phyloP scores from a whole-genome alignment of 441 rosid genomes.

The Mallotus repandus region DNA sequence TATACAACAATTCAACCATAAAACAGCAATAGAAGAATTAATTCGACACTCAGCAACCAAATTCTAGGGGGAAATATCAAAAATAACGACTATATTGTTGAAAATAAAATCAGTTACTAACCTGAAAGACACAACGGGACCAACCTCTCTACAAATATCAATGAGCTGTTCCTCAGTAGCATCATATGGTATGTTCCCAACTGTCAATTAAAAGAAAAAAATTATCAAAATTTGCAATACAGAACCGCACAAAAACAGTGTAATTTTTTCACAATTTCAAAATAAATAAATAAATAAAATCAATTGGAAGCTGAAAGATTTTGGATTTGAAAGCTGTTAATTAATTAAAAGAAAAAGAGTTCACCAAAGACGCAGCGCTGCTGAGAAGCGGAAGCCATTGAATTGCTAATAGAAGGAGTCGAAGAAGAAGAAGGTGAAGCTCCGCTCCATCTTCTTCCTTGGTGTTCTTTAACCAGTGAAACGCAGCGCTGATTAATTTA shows the following conservation, averaged over 20 bases:
- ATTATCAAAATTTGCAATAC: no score
- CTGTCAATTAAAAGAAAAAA: constrained; percentile 31
- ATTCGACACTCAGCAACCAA: not conserved
- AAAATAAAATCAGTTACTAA: constrained; percentile 24
- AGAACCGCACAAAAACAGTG: no score
- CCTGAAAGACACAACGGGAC: constrained; percentile 99
- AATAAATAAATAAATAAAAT: not conserved
- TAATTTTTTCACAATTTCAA: not conserved
- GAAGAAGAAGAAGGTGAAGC: constrained; percentile 40
- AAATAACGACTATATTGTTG: not conserved
- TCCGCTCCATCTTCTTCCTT: constrained; percentile 18
- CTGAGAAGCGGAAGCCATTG: constrained; percentile 76
- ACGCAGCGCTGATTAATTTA: not conserved
- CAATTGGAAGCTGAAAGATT: not conserved
- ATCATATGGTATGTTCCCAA: constrained; percentile 98
- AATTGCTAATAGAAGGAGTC: constrained; percentile 17
- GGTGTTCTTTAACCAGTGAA: not conserved
- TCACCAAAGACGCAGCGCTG: constrained; percentile 97
- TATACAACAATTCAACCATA: no score
- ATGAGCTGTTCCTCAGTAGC: constrained; percentile 95
- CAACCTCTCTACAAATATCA: constrained; percentile 93
- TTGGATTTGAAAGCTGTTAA: not conserved
- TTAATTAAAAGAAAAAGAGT: constrained; percentile 11
- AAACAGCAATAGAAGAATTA: not conserved
- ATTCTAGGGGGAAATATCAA: constrained; percentile 1